phyloP scores from a whole-genome alignment of 345 rosid genomes.

The Hypericum perforatum region DNA sequence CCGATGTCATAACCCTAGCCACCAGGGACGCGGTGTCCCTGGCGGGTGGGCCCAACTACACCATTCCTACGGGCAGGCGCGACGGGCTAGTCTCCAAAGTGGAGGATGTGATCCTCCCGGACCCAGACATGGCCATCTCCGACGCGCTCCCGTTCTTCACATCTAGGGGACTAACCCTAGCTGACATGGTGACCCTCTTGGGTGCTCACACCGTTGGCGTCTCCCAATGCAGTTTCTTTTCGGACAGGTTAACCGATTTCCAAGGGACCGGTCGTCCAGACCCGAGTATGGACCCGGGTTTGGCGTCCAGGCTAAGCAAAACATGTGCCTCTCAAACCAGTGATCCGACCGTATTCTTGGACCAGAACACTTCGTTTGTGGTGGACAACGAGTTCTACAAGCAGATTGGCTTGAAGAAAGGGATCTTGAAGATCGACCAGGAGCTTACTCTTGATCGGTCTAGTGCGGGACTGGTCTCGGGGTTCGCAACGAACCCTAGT shows the following conservation, averaged over 20 bases:
- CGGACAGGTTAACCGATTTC: conserved; percentile 37
- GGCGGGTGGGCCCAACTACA: conserved; percentile 44
- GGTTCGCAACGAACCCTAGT: conserved; percentile 24
- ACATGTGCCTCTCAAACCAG: conserved; percentile 19
- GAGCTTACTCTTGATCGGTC: conserved; percentile 37
- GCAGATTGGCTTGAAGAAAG: conserved; percentile 35
- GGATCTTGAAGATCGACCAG: conserved; percentile 54
- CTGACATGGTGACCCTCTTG: conserved; percentile 59
- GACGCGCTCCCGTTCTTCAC: conserved; percentile 30
- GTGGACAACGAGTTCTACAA: conserved; percentile 43
- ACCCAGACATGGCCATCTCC: conserved; percentile 30
- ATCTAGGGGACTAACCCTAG: conserved; percentile 30
- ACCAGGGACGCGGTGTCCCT: conserved; percentile 50
- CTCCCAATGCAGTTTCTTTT: conserved; percentile 49
- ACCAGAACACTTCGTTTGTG: conserved; percentile 38
- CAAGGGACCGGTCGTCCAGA: conserved; percentile 37
- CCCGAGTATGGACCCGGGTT: conserved; percentile 40
- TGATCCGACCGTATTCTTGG: conserved; percentile 51
- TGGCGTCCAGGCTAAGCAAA: conserved; percentile 30
- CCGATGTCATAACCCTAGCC: conserved; percentile 53
- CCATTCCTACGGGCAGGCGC: conserved; percentile 48
- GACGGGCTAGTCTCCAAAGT: conserved; percentile 44
- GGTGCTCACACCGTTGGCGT: conserved; percentile 74
- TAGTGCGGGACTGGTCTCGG: conserved; percentile 30
- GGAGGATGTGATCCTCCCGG: conserved; percentile 48